A percentile compares a stretch with the other conserved stretches of the same genome.
These are phyloP conservation scores for Starmerella cellae DNA, from an alignment of 805 yeast species.

Conservation along the genomic window DNA sequence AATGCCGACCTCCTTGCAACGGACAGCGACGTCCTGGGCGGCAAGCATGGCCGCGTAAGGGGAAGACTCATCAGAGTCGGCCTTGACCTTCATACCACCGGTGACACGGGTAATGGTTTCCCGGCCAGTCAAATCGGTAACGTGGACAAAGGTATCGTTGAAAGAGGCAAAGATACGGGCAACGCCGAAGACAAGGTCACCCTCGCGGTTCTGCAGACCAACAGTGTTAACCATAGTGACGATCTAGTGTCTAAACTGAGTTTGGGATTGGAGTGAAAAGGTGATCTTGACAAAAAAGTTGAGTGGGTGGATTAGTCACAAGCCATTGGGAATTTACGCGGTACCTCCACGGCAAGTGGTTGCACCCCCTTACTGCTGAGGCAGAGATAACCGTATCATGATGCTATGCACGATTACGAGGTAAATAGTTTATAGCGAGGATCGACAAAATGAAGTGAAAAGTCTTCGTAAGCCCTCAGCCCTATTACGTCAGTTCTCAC, in stretches of 20 bases:
- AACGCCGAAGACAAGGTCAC: conserved; percentile 99
- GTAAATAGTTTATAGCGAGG: no score
- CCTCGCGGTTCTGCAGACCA: conserved; percentile 88
- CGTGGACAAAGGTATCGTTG: conserved; percentile 99
- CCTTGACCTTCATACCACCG: conserved; percentile 99
- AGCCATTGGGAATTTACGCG: conserved; percentile 1
- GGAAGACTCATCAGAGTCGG: conserved; percentile 99
- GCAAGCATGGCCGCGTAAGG: conserved; percentile 99
- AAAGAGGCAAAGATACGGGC: conserved; percentile 99
- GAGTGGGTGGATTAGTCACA: conserved; percentile 17
- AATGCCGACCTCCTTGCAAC: conserved; percentile 99
- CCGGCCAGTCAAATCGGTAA: conserved; percentile 98
- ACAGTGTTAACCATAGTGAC: conserved; percentile 28
- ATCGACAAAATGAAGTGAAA: neutral
- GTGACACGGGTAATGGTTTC: conserved; percentile 99
- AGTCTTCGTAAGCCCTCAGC: conserved; percentile 2
- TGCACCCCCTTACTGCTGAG: no score
- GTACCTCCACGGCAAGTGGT: neutral
- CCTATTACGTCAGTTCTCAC: conserved; percentile 1
- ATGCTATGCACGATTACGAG: no score
- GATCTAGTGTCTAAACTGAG: conserved; percentile 4
- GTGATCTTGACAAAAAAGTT: conserved; percentile 17
- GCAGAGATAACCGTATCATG: no score
- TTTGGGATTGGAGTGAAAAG: conserved; percentile 10
- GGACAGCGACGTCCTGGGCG: conserved; percentile 96